Evolutionary conservation across 176 grass and related monocot genomes (phyloP), one percentile per base, ranked within the genome.

Genomic region (Lolium rigidum): DNA sequence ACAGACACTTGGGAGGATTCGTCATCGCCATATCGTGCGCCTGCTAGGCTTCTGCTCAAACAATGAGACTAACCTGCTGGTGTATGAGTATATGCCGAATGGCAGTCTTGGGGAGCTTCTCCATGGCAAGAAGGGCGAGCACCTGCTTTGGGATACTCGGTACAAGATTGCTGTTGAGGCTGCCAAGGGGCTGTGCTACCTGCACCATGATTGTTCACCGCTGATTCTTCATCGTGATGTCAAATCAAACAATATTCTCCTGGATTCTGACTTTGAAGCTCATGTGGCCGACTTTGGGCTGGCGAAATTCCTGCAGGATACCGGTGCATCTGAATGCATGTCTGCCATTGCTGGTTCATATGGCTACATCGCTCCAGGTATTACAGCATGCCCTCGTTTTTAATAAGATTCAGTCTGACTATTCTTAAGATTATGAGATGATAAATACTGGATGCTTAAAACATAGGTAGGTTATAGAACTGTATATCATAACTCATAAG

Each of bases 51-150:
- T 95, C 82, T 98, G 96, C 73, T 95, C 96, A 20, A 98, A 98
- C 90, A 94, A 92, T 70, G 96, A 98, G 82, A 98, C 96, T 18
- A 98, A 98, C 71, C 86, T 98, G 9, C 73, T 98, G 57, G 93
- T 98, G 22, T 98, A 98, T 41, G 96, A 98, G 77, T 98, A 94
- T 78, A 98, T 98, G 96, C 96, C 96, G 9, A 98, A 95, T 88
- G 96, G 96, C 1, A 98, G 96, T 63, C 90, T 98, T 43, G 96
- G 96, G 76, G 96, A 98, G 81, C 80, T 98, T 52, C 91, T 98
- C 83, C 96, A 98, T 74, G 93, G 96, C 14, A 98, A 98, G 87
- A 98, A 98, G 24, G 92, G 93, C 0, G 92, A 89, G 2, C 92
- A 95, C 74, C 76, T 98, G 71, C 92, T 91, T 1, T 98, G 96